Base-by-base conservation (phyloP, 2,329 filamentous ascomycete genomes). In the Pestalotiopsis sp. region DNA sequence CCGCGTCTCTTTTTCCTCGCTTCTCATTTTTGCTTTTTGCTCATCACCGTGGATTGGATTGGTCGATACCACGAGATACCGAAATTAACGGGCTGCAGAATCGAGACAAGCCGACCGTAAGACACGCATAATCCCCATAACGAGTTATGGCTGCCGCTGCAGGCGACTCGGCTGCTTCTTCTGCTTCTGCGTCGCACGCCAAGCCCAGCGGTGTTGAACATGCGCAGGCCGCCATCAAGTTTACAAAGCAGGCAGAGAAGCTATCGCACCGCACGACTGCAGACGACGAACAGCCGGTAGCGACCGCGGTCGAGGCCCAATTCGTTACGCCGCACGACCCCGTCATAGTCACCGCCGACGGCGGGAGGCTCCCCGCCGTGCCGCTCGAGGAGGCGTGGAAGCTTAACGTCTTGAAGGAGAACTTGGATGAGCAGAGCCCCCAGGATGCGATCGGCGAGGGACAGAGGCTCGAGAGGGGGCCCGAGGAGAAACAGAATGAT, bases 301-400 rank as follows among this genome's bases (percentile, higher is more conserved):
- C 83, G 4, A 84, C 89, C 14, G 90, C 91, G 1, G 81, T 90
- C 63, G 84, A 91, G 75, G 91, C 91, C 38, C 85, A 80, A n/a
- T 89, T 87, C 70, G 81, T 91, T 40, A 95, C 92, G 0, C 87
- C 91, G 0, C 88, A 91, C 63, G 92, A 95, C 77, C 88, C 92
- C 0, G 88, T 94, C 17, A 88, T 95, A 60, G 82, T 90, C 66
- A 93, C 91, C 1, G 85, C 86, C 14, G 87, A 91, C 76, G 92
- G 91, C 38, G 85, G 87, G 61, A 83, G 91, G 52, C 78, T 94
- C 5, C 92, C 92, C 0, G 87, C 87, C 1, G 89, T 94, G 1
- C 92, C 92, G 1, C 76, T 93, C 4, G 83, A 87, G 40, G 92
- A 95, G 80, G 92, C 92, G 1, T 84, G 88, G 70, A 92, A 90